These are phyloP conservation scores for Annona squamosa DNA, from an alignment of 164 flowering plant genomes.

Conservation along the genomic window DNA sequence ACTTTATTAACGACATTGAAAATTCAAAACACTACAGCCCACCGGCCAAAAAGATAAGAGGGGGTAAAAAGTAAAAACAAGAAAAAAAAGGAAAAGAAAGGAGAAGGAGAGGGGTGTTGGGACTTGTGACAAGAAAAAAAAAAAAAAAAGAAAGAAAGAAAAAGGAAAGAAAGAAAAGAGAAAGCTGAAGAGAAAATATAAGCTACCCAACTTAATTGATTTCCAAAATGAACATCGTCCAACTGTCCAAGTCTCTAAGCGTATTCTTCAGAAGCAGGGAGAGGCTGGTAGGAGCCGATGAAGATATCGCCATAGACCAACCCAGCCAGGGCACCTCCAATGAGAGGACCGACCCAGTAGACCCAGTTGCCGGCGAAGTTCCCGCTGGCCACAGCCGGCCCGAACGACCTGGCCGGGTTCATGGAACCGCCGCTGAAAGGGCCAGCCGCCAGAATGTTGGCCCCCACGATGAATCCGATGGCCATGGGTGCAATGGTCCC, in stretches of 20 bases:
- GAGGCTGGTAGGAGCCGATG: slow-evolving; percentile 44
- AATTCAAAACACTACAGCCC: too few relatives aligned
- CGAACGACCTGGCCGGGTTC: slow-evolving; percentile 76
- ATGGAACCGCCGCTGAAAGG: slow-evolving; percentile 72
- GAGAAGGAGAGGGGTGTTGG: too few relatives aligned
- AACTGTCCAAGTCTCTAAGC: slow-evolving; percentile 11
- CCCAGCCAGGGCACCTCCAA: slow-evolving; percentile 71
- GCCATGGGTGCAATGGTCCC: slow-evolving; percentile 69
- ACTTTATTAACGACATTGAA: too few relatives aligned
- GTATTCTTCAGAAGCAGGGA: slow-evolving; percentile 34
- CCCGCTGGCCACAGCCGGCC: slow-evolving; percentile 60
- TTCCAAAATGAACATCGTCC: too few relatives aligned
- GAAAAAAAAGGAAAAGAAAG: too few relatives aligned
- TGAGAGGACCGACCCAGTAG: slow-evolving; percentile 73
- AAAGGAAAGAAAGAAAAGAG: too few relatives aligned
- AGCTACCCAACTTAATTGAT: too few relatives aligned
- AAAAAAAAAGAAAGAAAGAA: too few relatives aligned
- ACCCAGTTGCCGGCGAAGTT: slow-evolving; percentile 48
- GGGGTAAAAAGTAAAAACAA: too few relatives aligned
- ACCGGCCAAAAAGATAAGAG: too few relatives aligned
- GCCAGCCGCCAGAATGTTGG: slow-evolving; percentile 65
- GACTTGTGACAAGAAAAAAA: too few relatives aligned
- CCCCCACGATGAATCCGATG: slow-evolving; percentile 73
- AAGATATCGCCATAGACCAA: slow-evolving; percentile 53
- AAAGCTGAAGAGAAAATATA: too few relatives aligned